Conservation (phyloP, 306 rosid species). For the Prunus fruticosa region DNA sequence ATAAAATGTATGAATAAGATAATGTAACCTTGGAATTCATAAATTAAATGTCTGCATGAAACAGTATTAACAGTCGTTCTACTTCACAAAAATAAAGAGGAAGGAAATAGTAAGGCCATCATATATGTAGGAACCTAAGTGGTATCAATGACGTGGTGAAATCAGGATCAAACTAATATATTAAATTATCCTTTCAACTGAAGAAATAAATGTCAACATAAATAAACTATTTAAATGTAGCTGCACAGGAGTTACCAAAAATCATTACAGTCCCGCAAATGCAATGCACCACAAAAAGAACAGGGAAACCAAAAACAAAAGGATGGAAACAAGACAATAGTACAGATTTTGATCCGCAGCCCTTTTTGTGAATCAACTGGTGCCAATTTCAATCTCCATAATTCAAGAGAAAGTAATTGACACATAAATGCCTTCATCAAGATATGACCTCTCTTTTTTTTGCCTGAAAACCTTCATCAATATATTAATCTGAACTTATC, state of each 20-base stretch:
- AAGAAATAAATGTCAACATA: not conserved
- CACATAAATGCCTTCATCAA: not conserved
- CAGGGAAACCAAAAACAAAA: no score
- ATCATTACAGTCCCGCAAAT: not conserved
- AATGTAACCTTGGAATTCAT: not conserved
- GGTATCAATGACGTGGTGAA: not conserved
- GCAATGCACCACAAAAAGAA: not conserved
- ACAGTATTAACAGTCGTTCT: not conserved
- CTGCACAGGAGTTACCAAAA: not conserved
- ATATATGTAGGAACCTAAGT: not conserved
- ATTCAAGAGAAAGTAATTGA: not conserved
- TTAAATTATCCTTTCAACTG: not conserved
- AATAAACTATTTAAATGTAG: not conserved
- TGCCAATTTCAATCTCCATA: not conserved
- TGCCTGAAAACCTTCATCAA: not conserved
- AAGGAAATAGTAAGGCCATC: not conserved
- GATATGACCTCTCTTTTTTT: no score
- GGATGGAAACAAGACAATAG: not conserved
- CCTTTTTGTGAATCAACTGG: not conserved
- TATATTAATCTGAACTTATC: not conserved
- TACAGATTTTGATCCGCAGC: not conserved
- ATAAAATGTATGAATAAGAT: conserved; percentile 7
- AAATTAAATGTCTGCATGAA: not conserved
- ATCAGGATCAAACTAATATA: not conserved
- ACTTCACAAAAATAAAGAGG: not conserved